These are phyloP conservation scores for Raddia distichophylla DNA, from an alignment of 176 grass and related monocot genomes.

Conservation along the genomic window DNA sequence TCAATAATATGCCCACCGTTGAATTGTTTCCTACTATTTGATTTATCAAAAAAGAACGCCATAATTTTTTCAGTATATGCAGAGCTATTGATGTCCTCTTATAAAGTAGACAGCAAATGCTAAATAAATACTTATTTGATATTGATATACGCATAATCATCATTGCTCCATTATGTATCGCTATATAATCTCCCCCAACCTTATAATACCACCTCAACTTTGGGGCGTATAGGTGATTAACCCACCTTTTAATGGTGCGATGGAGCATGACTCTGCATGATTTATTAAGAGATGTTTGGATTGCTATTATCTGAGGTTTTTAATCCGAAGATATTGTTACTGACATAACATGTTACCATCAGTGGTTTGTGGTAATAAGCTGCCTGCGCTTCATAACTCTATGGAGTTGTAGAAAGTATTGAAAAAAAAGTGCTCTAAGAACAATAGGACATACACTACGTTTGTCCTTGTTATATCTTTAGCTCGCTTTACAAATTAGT, in stretches of 20 bases:
- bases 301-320: neutral
- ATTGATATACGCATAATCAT: neutral
- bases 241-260: neutral
- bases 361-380: slow-evolving; percentile 9
- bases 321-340: neutral
- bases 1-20: neutral
- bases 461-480: slow-evolving; percentile 25
- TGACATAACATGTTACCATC: neutral
- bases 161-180: neutral
- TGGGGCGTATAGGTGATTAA: too few species aligned
- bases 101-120: neutral
- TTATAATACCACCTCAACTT: neutral
- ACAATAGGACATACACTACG: neutral
- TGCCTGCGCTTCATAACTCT: neutral
- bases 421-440: neutral
- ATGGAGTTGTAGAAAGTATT: neutral
- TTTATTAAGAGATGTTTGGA: neutral
- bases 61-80: neutral
- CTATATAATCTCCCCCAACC: neutral
- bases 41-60: neutral
- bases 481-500: slow-evolving; percentile 19
- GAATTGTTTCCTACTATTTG: neutral
- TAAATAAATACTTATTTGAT: neutral
- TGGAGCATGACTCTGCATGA: neutral
- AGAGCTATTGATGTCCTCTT: neutral